phyloP scores from a whole-genome alignment of 768 basidiomycete species.

The Boletus subcaerulescens region DNA sequence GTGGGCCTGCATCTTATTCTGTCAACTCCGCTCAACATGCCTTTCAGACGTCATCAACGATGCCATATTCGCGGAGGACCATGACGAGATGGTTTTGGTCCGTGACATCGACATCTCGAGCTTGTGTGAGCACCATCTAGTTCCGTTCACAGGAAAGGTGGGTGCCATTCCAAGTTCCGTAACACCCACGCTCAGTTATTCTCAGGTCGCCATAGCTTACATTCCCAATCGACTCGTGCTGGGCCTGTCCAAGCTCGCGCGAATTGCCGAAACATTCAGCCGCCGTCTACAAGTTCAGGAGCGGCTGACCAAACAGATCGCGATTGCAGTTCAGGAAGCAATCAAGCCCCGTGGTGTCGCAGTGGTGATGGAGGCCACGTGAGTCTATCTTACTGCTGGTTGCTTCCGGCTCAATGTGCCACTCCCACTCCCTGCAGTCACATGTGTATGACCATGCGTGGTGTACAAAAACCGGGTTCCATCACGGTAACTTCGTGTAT shows the following conservation, averaged over 20 bases:
- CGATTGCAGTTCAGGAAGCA: slow-evolving; percentile 96
- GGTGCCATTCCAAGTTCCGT: slow-evolving; percentile 27
- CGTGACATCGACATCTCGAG: slow-evolving; percentile 97
- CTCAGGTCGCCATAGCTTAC: slow-evolving; percentile 93
- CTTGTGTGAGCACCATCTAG: slow-evolving; percentile 97
- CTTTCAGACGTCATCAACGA: slow-evolving; percentile 92
- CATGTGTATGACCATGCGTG: slow-evolving; percentile 99
- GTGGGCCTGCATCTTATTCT: slow-evolving; percentile 39
- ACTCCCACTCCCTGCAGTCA: slow-evolving; percentile 50
- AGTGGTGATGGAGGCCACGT: slow-evolving; percentile 99
- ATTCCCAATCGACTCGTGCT: slow-evolving; percentile 94
- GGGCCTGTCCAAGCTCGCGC: slow-evolving; percentile 92
- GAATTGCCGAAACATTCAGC: slow-evolving; percentile 96
- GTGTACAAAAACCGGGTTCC: slow-evolving; percentile 97
- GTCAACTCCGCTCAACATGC: slow-evolving; percentile 9
- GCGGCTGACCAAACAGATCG: slow-evolving; percentile 95
- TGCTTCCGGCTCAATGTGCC: slow-evolving; percentile 9
- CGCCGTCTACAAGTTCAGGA: slow-evolving; percentile 97
- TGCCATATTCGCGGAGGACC: slow-evolving; percentile 97
- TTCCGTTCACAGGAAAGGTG: slow-evolving; percentile 97
- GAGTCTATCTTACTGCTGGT: slow-evolving; percentile 34
- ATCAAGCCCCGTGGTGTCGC: slow-evolving; percentile 97
- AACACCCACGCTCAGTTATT: slow-evolving; percentile 20
- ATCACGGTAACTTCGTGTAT: slow-evolving; percentile 96
- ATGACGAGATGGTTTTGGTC: slow-evolving; percentile 99